phyloP scores from a whole-genome alignment of 441 rosid genomes.

The Populus trichocarpa region DNA sequence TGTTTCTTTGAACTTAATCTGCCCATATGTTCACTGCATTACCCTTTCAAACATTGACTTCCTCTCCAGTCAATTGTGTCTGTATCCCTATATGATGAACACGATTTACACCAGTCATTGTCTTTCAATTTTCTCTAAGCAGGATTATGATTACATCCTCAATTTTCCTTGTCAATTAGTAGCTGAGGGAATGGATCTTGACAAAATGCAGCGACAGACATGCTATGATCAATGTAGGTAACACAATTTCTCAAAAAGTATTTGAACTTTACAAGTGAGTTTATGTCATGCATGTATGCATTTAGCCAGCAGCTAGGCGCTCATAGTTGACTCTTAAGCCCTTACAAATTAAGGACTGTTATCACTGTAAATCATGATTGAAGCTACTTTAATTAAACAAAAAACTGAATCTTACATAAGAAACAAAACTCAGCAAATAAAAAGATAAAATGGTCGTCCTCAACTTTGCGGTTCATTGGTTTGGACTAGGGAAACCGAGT shows the following conservation, averaged over 20 bases:
- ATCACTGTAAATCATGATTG: neutral
- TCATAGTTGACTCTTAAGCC: neutral
- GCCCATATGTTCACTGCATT: too few relatives aligned
- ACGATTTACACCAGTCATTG: too few relatives aligned
- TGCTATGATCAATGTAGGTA: neutral
- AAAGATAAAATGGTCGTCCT: neutral
- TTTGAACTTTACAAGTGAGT: neutral
- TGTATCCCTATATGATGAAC: too few relatives aligned
- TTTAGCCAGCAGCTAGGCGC: neutral
- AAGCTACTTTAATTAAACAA: neutral
- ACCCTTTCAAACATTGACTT: neutral
- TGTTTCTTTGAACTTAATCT: neutral
- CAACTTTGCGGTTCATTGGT: neutral
- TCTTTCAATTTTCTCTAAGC: too few relatives aligned
- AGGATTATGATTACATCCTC: too few relatives aligned
- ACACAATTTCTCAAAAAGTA: neutral
- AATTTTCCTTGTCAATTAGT: neutral
- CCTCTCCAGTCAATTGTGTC: neutral
- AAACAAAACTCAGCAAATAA: neutral
- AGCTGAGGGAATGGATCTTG: conserved; percentile 8
- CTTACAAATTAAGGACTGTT: neutral
- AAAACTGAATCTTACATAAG: neutral
- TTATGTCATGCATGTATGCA: too few relatives aligned
- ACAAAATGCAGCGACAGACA: neutral
- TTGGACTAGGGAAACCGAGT: too few relatives aligned